Percentiles rank a stretch among this genome's conserved stretches.
phyloP scores from a whole-genome alignment of 2,329 filamentous ascomycete species.

The Botrytis medusae region DNA sequence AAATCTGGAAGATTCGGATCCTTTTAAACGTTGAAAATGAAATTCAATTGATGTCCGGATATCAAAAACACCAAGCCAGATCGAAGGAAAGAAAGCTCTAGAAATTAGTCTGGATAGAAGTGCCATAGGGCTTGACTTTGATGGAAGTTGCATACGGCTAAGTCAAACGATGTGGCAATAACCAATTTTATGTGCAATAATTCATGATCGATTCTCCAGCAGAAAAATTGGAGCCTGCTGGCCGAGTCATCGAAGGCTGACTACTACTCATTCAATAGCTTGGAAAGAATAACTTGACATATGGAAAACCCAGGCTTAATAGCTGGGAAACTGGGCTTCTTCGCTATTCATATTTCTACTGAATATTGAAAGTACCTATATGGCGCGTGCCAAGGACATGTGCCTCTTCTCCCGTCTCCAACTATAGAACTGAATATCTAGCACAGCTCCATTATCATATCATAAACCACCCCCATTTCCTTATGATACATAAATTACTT shows the following conservation, averaged over 20 bases:
- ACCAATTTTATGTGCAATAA: neutral
- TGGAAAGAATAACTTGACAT: neutral
- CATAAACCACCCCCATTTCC: neutral
- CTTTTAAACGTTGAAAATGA: neutral
- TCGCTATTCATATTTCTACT: neutral
- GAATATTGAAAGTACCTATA: neutral
- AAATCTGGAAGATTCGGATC: neutral
- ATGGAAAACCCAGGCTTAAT: neutral
- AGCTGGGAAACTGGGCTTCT: neutral
- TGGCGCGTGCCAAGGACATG: neutral
- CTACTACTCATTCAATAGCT: neutral
- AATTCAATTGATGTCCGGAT: neutral
- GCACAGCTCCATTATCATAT: conserved; percentile 10
- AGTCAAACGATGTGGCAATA: neutral
- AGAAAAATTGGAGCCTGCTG: neutral
- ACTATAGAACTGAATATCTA: conserved; percentile 11
- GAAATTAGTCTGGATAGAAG: neutral
- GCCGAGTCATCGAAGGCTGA: neutral
- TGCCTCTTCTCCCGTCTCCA: neutral
- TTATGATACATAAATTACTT: conserved; percentile 2
- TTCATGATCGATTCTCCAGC: neutral
- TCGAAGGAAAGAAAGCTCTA: neutral
- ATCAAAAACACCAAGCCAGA: neutral
- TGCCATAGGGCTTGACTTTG: neutral
- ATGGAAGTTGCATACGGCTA: neutral